Base-by-base conservation (phyloP, 768 basidiomycete species). In the Naganishia vishniacii region DNA sequence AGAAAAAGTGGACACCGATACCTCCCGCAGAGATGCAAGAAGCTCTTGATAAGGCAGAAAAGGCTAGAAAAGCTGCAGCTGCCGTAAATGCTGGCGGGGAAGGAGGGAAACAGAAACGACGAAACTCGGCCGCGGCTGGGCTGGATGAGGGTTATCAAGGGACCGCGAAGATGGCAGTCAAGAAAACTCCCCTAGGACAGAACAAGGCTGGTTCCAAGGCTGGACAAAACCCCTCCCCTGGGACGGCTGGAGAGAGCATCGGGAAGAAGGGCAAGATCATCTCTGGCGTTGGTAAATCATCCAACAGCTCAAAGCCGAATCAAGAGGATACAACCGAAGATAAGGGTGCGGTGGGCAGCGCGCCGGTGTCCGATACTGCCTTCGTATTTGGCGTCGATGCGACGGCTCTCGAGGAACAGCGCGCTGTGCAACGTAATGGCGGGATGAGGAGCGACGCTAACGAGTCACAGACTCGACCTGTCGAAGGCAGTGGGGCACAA, bases 1-100 rank as follows among this genome's bases (percentile, higher is more conserved):
- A 84, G 76, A 75, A 81, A 5, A 85, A 84, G 76, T 85, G 85
- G 85, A 80, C 82, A 0, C 79, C 80, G n/a, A 83, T 85, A 45
- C 83, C 84, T 1, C 77, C 82, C 0, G 77, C 80, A 59, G 84
- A 85, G 68, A 78, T 84, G 16, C 82, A 82, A 69, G 83, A 82
- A 6, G 80, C 83, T 16, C 80, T 81, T 12, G 83, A 84, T 48
- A 68, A 71, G 63, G 72, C 68, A 28, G 72, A 65, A 34, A 60
- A 26, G 48, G 63, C 49, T 20, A 26, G 48, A n/a, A 49, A 60
- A 48, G 53, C 44, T 23, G 48, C 53, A 48, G 53, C 44, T 23
- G 48, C 53, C 40, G 20, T 63, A 47, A 42, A 28, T 45, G 58
- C 37, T 48, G 48, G 46, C 25, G 46, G 44, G 23, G 29, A 68